Evolutionary conservation across 352 stramenopile genomes (phyloP).

Genomic region (Phytopythium montanum): DNA sequence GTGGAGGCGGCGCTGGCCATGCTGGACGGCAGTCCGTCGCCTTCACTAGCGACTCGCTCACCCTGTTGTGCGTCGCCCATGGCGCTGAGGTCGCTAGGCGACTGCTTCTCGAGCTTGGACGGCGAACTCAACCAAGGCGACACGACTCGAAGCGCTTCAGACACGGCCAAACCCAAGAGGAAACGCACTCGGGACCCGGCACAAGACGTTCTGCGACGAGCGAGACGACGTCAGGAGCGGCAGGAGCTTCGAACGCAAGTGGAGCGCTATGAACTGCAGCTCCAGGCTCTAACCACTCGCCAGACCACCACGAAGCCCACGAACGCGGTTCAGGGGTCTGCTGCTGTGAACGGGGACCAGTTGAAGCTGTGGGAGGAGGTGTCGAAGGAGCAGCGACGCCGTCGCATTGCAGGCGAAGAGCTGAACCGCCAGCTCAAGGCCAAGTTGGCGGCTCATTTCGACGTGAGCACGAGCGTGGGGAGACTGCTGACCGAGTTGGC

Average conservation of each 20-base stretch:
- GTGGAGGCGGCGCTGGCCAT: constrained; percentile 6
- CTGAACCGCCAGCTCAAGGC: background rate
- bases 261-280: background rate
- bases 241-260: background rate
- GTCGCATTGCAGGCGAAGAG: background rate
- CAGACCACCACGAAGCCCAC: background rate
- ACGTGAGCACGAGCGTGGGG: background rate
- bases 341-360: background rate
- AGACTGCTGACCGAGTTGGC: background rate
- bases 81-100: background rate
- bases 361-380: background rate
- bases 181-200: background rate
- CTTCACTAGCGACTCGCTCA: background rate
- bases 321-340: background rate
- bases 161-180: background rate
- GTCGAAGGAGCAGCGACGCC: background rate
- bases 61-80: background rate
- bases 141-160: background rate
- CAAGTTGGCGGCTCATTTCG: too few species aligned
- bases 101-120: background rate
- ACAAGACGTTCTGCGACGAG: background rate
- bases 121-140: background rate
- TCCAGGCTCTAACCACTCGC: background rate
- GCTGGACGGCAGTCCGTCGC: background rate
- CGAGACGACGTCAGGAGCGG: background rate